Percentiles rank a stretch among this genome's conserved stretches.
Evolutionary conservation across 164 flowering plant species (phyloP).

Genomic region (Macadamia integrifolia): DNA sequence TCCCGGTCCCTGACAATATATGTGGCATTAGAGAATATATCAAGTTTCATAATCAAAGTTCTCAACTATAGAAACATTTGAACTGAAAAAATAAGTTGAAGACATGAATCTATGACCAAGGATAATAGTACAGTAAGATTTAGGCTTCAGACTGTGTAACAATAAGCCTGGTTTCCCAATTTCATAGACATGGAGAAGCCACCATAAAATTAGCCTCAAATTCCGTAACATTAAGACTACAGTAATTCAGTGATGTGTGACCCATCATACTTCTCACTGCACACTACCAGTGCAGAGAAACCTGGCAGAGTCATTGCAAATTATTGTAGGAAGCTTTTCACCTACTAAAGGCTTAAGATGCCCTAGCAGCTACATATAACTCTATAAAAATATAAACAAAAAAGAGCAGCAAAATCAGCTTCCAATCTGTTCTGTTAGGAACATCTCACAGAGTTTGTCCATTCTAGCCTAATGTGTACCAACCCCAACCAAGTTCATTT

Average conservation of each 20-base stretch:
- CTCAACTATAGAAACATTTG: too few species aligned
- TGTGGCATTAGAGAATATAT: neutral
- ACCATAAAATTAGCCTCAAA: too few species aligned
- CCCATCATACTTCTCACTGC: constrained; percentile 93
- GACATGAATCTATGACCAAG: too few species aligned
- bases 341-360: constrained; percentile 39
- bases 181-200: too few species aligned
- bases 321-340: constrained; percentile 58
- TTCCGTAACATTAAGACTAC: too few species aligned
- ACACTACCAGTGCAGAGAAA: constrained; percentile 97
- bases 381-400: neutral
- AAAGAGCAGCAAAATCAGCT: constrained; percentile 9
- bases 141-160: too few species aligned
- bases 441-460: too few species aligned
- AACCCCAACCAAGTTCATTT: too few species aligned
- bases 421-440: constrained; percentile 2
- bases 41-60: neutral
- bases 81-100: too few species aligned
- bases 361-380: constrained; percentile 23
- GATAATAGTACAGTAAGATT: too few species aligned
- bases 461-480: too few species aligned
- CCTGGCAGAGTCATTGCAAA: constrained; percentile 69
- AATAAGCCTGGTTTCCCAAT: too few species aligned
- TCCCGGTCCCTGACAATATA: constrained; percentile 27
- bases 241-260: constrained; percentile 31